These are phyloP conservation scores for Phalaenopsis aphrodite DNA, from an alignment of 106 monocot species.

Conservation along the genomic window DNA sequence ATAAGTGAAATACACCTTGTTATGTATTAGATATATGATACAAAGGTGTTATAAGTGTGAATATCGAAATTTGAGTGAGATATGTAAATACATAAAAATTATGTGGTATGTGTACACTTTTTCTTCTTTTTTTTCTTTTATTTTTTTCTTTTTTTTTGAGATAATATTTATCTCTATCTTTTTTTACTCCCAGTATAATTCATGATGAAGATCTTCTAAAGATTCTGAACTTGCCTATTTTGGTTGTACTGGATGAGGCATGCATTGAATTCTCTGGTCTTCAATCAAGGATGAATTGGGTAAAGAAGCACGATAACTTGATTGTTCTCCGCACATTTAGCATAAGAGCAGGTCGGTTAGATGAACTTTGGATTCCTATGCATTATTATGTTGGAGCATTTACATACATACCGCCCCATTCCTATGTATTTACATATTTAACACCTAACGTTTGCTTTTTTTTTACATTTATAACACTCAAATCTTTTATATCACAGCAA, in stretches of 20 bases:
- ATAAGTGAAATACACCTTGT: no score
- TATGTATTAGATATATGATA: no score
- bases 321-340: slow-evolving; percentile 97
- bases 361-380: slow-evolving; percentile 3
- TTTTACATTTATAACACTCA: background rate
- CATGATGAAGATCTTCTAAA: slow-evolving; percentile 71
- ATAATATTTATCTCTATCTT: background rate
- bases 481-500: no score
- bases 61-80: no score
- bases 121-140: no score
- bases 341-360: slow-evolving; percentile 80
- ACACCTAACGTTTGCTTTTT: background rate
- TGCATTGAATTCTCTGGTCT: slow-evolving; percentile 91
- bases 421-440: background rate
- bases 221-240: slow-evolving; percentile 71
- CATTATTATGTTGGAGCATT: no score
- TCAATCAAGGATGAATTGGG: slow-evolving; percentile 92
- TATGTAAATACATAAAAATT: no score
- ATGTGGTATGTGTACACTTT: no score
- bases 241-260: slow-evolving; percentile 96
- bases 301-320: slow-evolving; percentile 94
- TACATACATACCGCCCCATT: no score
- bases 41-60: no score
- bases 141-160: background rate
- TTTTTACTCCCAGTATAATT: slow-evolving; percentile 49